Percentiles rank a stretch among this genome's conserved stretches.
Conservation (phyloP, 2,329 filamentous ascomycete species). For the Microthyrium microscopicum region DNA sequence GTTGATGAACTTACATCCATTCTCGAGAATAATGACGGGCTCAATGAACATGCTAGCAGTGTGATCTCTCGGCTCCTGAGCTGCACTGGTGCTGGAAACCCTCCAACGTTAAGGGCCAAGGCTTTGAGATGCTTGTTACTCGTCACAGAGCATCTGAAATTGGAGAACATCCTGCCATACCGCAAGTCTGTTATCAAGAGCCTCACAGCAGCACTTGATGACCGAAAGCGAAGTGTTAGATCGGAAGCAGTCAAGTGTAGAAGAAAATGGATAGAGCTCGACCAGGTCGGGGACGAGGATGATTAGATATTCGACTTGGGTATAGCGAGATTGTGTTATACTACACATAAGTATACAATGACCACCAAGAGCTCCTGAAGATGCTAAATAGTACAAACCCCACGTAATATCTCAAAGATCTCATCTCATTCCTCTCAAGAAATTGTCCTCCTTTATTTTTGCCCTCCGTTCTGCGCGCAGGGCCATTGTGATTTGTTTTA, state of each 20-base stretch:
- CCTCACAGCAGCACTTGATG: slow-evolving; percentile 40
- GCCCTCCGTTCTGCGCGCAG: slow-evolving; percentile 60
- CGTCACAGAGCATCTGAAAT: slow-evolving; percentile 30
- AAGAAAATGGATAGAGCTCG: slow-evolving; percentile 42
- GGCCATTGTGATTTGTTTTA: slow-evolving; percentile 48
- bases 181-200: slow-evolving; percentile 39
- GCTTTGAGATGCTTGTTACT: slow-evolving; percentile 31
- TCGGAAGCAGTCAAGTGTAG: slow-evolving; percentile 45
- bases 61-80: slow-evolving; percentile 39
- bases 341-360: no score
- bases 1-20: slow-evolving; percentile 42
- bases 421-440: slow-evolving; percentile 57
- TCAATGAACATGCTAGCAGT: slow-evolving; percentile 40
- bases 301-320: no score
- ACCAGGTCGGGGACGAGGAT: slow-evolving; percentile 40
- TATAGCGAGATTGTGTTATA: no score
- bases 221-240: slow-evolving; percentile 44
- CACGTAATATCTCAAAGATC: no score
- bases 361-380: no score
- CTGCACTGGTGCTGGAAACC: slow-evolving; percentile 21
- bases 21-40: slow-evolving; percentile 37
- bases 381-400: no score
- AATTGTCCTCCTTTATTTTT: slow-evolving; percentile 72
- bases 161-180: slow-evolving; percentile 38
- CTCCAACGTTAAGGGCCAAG: slow-evolving; percentile 27